Conservation (phyloP, 495 filamentous ascomycete genomes). For the Lophiotrema nucula region DNA sequence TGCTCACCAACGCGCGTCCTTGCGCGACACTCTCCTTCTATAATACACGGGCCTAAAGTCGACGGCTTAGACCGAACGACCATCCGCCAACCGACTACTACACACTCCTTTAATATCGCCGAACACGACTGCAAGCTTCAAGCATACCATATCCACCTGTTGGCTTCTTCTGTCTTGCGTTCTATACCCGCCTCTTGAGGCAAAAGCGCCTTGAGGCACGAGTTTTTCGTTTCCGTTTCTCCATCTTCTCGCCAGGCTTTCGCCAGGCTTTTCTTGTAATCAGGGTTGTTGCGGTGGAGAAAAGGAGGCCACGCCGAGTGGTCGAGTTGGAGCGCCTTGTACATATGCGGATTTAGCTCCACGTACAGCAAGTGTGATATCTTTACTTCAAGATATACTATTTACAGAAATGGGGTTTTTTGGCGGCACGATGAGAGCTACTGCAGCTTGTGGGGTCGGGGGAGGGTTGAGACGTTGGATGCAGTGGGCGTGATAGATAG, state of each 20-base stretch:
- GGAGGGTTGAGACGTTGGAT: too few relatives aligned
- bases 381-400: not conserved
- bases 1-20: not conserved
- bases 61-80: not conserved
- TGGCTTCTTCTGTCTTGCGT: constrained; percentile 12
- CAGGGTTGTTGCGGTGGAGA: constrained; percentile 3
- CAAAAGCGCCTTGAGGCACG: not conserved
- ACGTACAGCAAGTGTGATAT: not conserved
- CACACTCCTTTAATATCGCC: constrained; percentile 8
- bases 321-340: constrained; percentile 4
- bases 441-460: too few relatives aligned
- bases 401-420: not conserved
- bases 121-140: not conserved
- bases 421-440: too few relatives aligned
- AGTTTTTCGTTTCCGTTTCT: constrained; percentile 11
- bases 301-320: not conserved
- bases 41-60: not conserved
- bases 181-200: constrained; percentile 16
- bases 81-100: not conserved
- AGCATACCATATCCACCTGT: constrained; percentile 6
- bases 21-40: constrained; percentile 19
- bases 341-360: not conserved
- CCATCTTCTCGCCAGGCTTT: not conserved
- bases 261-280: constrained; percentile 13
- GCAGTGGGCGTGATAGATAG: too few relatives aligned